Base-by-base conservation (phyloP, 2,329 filamentous ascomycete species). In the Ophiostoma ulmi region DNA sequence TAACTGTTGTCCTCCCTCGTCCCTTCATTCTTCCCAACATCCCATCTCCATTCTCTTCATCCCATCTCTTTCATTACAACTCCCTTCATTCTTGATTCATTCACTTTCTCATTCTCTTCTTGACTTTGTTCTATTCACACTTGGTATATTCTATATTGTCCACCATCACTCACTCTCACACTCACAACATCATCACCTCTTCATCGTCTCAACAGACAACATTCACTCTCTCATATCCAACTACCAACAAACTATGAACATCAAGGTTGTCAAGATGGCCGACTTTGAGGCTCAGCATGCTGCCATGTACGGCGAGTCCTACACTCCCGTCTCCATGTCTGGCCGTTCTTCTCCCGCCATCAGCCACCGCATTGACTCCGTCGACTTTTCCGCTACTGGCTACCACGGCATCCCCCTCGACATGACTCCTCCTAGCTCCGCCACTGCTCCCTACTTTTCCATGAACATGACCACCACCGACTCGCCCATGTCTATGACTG, bases 311-410 rank as follows among this genome's bases (percentile, higher is more conserved):
- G 61, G 67, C 67, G 44, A 70, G 58, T 78, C 81, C 36, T 83
- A 80, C 72, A 83, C 82, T 58, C 82, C 82, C 64, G 79, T 78
- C 5, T 68, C 66, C 55, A 68, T 70, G 39, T 83, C 82, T 70
- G 78, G 80, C 75, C 79, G 81, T 70, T 83, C 82, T 64, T 81
- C 81, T 22, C 81, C 82, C 10, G 77, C 80, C 73, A 77, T 79
- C 70, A 76, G 35, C 70, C 70, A 71, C 26, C 72, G 74, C 3
- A n/a, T 79, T 52, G 75, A 75, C 68, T 72, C 74, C 1, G 75
- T 82, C 73, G 79, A 80, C 64, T 81, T 82, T 22, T 26, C 55
- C 26, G 67, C 67, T 8, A 69, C 41, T 5, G 73, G 75, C 70
- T 80, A 77, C 67, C 74, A 72, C 69, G 73, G 74, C 5, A 76